phyloP scores from a whole-genome alignment of 805 yeast genomes.

The Ogataea nitratoaversa region DNA sequence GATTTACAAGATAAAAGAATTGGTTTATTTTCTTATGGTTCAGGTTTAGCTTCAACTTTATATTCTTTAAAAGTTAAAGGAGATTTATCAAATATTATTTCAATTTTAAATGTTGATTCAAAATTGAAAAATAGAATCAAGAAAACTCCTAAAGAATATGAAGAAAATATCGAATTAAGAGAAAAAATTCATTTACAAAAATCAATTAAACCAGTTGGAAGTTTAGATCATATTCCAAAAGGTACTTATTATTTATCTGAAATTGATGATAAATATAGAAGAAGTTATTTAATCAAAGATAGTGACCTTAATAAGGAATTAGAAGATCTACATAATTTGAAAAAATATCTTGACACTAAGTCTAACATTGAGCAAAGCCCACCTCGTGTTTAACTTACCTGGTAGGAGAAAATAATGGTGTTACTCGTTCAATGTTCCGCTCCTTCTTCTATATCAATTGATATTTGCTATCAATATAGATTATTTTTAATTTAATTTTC shows the following conservation, averaged over 20 bases:
- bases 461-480: not conserved
- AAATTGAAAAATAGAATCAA: slow-evolving; percentile 62
- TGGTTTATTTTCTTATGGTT: slow-evolving; percentile 94
- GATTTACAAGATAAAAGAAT: slow-evolving; percentile 77
- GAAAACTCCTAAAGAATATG: slow-evolving; percentile 76
- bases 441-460: not conserved
- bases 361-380: slow-evolving; percentile 23
- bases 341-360: slow-evolving; percentile 38
- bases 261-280: slow-evolving; percentile 84
- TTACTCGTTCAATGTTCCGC: not conserved
- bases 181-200: slow-evolving; percentile 86
- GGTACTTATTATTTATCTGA: slow-evolving; percentile 84
- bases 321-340: slow-evolving; percentile 11
- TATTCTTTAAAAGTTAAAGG: slow-evolving; percentile 77
- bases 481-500: too few species aligned
- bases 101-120: slow-evolving; percentile 61
- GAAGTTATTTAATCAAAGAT: slow-evolving; percentile 71
- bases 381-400: not conserved
- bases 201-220: slow-evolving; percentile 73
- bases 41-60: slow-evolving; percentile 92
- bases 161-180: slow-evolving; percentile 76
- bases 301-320: not conserved
- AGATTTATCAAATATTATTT: slow-evolving; percentile 66
- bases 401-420: too few species aligned
- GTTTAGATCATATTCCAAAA: slow-evolving; percentile 59